These are phyloP conservation scores for Periconia digitata DNA, from an alignment of 2,329 filamentous ascomycete species.

Conservation along the genomic window DNA sequence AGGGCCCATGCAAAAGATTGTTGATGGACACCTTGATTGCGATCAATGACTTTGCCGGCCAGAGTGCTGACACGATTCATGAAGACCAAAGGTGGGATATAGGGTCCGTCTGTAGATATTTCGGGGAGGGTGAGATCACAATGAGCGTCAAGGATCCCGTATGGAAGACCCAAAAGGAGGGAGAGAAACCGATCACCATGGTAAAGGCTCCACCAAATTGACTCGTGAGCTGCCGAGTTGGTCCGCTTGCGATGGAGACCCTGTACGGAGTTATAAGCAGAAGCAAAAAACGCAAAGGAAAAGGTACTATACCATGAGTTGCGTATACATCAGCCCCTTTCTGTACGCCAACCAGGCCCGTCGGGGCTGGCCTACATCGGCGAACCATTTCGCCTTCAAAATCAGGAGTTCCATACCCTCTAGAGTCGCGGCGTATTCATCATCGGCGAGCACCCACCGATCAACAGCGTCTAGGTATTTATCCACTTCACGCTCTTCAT, in stretches of 20 bases:
- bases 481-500: conserved; percentile 48
- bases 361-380: conserved; percentile 58
- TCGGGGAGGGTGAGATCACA: conserved; percentile 37
- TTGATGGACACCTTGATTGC: conserved; percentile 42
- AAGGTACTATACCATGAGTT: conserved; percentile 54
- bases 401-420: conserved; percentile 57
- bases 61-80: conserved; percentile 42
- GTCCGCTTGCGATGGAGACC: conserved; percentile 44
- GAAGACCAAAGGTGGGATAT: conserved; percentile 33
- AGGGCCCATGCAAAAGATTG: conserved; percentile 43
- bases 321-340: conserved; percentile 54
- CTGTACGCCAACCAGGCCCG: conserved; percentile 57
- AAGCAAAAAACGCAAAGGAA: not conserved
- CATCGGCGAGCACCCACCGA: conserved; percentile 51
- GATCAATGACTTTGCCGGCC: conserved; percentile 48
- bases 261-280: conserved; percentile 17
- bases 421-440: conserved; percentile 53
- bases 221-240: conserved; percentile 35
- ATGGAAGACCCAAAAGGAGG: conserved; percentile 57
- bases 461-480: conserved; percentile 51
- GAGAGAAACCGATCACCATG: conserved; percentile 55
- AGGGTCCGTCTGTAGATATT: conserved; percentile 20
- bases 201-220: conserved; percentile 45
- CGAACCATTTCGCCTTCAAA: conserved; percentile 55
- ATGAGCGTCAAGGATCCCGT: conserved; percentile 44